Evolutionary conservation across 306 rosid genomes (phyloP).

Genomic region (Fagus crenata): DNA sequence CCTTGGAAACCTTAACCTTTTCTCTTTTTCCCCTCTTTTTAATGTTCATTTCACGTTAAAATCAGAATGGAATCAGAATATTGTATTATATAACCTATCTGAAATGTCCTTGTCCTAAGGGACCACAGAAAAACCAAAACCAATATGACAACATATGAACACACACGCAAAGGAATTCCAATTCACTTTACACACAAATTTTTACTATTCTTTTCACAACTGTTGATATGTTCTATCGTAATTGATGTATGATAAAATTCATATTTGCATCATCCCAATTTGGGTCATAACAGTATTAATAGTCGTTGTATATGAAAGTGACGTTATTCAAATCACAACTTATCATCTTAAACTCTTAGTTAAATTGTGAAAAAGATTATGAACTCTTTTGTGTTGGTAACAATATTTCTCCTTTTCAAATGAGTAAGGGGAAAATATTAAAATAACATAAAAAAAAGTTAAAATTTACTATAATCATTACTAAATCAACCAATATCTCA

Average conservation of each 20-base stretch:
- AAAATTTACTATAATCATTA: not conserved
- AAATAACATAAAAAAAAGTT: not conserved
- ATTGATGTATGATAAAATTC: too few relatives aligned
- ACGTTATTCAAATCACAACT: too few relatives aligned
- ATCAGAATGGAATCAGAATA: not conserved
- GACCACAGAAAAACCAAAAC: constrained; percentile 1
- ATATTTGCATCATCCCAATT: too few relatives aligned
- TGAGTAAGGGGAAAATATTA: not conserved
- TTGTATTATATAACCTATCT: not conserved
- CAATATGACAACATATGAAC: not conserved
- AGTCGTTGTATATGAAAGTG: too few relatives aligned
- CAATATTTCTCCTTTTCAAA: not conserved
- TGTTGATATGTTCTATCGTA: too few relatives aligned
- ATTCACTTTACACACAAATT: not conserved
- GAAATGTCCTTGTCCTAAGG: not conserved
- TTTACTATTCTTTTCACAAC: too few relatives aligned
- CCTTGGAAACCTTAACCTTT: not conserved
- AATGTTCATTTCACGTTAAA: not conserved
- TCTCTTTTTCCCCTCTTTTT: not conserved
- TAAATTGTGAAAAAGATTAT: too few relatives aligned
- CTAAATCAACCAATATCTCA: constrained; percentile 11
- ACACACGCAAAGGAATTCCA: not conserved
- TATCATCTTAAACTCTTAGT: too few relatives aligned
- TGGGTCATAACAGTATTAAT: too few relatives aligned
- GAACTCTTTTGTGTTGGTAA: too few relatives aligned